Evolutionary conservation across 1,284 basidiomycete species (phyloP).

Genomic region (Takashimella koratensis): DNA sequence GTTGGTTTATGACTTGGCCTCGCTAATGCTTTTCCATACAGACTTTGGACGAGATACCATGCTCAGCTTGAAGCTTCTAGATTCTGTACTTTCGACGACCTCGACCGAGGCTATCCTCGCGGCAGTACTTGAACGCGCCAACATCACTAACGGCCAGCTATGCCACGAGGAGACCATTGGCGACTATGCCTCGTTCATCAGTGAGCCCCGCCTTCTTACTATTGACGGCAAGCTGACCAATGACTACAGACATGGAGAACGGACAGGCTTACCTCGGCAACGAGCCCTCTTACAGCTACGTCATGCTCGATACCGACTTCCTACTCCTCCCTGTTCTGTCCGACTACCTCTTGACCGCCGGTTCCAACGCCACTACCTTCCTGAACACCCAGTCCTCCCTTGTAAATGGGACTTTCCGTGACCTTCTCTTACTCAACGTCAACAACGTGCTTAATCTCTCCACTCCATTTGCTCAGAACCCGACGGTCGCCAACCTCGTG

Average conservation of each 20-base stretch:
- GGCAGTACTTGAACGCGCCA: constrained; percentile 51
- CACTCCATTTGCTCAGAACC: constrained; percentile 43
- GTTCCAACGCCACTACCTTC: constrained; percentile 34
- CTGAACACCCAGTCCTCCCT: constrained; percentile 43
- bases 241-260: constrained; percentile 39
- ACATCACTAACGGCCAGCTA: constrained; percentile 47
- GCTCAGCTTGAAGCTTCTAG: constrained; percentile 50
- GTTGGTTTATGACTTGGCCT: too few relatives aligned
- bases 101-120: constrained; percentile 51
- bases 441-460: constrained; percentile 40
- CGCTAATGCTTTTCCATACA: too few relatives aligned
- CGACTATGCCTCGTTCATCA: constrained; percentile 32
- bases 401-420: constrained; percentile 48
- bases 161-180: constrained; percentile 53
- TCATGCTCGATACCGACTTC: constrained; percentile 52
- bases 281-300: constrained; percentile 50
- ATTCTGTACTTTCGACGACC: constrained; percentile 49
- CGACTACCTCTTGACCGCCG: constrained; percentile 48
- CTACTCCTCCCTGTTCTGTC: constrained; percentile 51
- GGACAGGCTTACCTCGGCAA: constrained; percentile 49
- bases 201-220: constrained; percentile 1
- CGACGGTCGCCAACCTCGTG: constrained; percentile 41
- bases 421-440: constrained; percentile 46
- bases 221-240: constrained; percentile 7
- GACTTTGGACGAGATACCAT: constrained; percentile 53